These are phyloP conservation scores for Colletotrichum chrysophilum DNA, from an alignment of 2,329 filamentous ascomycete genomes.

Conservation along the genomic window DNA sequence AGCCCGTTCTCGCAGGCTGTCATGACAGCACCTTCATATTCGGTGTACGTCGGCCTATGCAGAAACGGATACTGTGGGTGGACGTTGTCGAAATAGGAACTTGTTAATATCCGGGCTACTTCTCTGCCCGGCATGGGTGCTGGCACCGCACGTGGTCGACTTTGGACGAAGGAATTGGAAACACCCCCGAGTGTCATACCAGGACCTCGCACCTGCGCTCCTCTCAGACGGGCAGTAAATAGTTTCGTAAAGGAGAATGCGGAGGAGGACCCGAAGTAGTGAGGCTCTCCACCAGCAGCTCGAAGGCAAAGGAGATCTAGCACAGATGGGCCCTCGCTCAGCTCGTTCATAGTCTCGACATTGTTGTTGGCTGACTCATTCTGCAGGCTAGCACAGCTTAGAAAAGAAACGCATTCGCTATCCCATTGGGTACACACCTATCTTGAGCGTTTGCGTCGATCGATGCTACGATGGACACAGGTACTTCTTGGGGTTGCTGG, in stretches of 20 bases:
- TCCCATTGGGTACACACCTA: not conserved
- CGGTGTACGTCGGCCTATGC: not conserved
- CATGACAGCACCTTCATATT: not conserved
- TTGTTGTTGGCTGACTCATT: not conserved
- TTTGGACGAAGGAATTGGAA: not conserved
- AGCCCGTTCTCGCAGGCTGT: not conserved
- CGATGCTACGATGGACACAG: not conserved
- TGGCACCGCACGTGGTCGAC: not conserved
- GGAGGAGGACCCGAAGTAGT: constrained; percentile 32
- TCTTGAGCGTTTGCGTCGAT: not conserved
- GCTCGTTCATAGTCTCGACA: not conserved
- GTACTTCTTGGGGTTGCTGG: not conserved
- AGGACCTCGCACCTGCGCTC: not conserved
- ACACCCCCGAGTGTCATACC: not conserved
- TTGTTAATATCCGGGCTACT: not conserved
- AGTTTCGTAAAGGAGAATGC: constrained; percentile 30
- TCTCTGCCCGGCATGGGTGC: not conserved
- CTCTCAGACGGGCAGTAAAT: not conserved
- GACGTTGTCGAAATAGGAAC: not conserved
- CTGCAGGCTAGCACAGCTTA: not conserved
- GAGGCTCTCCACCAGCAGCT: constrained; percentile 23
- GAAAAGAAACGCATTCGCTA: accelerated
- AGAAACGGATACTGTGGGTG: not conserved
- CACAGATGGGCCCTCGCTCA: not conserved
- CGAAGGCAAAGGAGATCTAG: not conserved